A percentile compares a stretch with the other conserved stretches of the same genome.
Evolutionary conservation across 768 basidiomycete genomes (phyloP).

Genomic region (Boletus vinaceobasis): DNA sequence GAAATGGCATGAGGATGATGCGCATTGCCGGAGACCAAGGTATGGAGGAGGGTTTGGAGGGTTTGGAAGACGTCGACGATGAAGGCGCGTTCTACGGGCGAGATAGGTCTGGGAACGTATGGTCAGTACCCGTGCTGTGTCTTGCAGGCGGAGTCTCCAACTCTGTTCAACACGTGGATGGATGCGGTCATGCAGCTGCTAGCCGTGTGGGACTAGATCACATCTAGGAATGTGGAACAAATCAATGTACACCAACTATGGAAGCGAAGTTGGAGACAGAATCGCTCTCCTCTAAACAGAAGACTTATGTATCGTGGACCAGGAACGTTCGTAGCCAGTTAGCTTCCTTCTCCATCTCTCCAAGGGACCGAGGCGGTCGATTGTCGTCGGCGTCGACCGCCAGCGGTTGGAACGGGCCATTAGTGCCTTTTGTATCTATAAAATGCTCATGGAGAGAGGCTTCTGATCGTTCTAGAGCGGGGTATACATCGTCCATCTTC

Average conservation of each 20-base stretch:
- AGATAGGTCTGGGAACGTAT: slow-evolving; percentile 4
- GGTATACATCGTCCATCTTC: slow-evolving; percentile 74
- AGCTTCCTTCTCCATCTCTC: slow-evolving; percentile 84
- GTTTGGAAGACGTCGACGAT: slow-evolving; percentile 31
- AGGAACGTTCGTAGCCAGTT: slow-evolving; percentile 63
- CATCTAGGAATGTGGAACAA: slow-evolving; percentile 16
- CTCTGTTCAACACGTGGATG: slow-evolving; percentile 29
- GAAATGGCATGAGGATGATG: slow-evolving; percentile 45
- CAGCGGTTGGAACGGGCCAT: slow-evolving; percentile 36
- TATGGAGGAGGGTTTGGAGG: slow-evolving; percentile 33
- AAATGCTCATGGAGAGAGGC: slow-evolving; percentile 44
- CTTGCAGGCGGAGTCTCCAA: slow-evolving; percentile 33
- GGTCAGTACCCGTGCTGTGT: slow-evolving; percentile 35
- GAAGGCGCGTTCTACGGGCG: slow-evolving; percentile 28
- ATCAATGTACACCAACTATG: slow-evolving; percentile 3
- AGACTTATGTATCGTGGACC: slow-evolving; percentile 2
- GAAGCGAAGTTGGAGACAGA: not conserved
- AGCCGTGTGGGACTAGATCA: slow-evolving; percentile 35
- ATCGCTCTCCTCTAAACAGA: not conserved
- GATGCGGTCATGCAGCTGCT: slow-evolving; percentile 38
- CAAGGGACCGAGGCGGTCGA: slow-evolving; percentile 53
- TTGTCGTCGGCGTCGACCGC: slow-evolving; percentile 71
- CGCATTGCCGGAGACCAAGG: slow-evolving; percentile 31
- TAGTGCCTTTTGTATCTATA: slow-evolving; percentile 4
- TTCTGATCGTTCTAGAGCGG: slow-evolving; percentile 68